Evolutionary conservation across 768 basidiomycete genomes (phyloP).

Genomic region (Crepidotus variabilis): DNA sequence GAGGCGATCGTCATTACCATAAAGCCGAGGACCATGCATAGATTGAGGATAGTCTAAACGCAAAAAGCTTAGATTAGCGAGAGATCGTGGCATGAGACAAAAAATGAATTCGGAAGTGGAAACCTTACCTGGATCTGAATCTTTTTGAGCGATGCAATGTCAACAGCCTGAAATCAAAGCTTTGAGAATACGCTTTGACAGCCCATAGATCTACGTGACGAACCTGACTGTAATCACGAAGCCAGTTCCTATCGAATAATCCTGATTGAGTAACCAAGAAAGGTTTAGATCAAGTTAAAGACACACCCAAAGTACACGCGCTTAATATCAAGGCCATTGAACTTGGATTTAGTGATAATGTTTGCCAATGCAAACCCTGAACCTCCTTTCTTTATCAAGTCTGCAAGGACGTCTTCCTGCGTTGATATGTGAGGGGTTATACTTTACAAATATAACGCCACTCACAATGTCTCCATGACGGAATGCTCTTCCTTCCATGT

Average conservation of each 20-base stretch:
- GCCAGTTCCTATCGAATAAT: slow-evolving; percentile 61
- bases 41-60: slow-evolving; percentile 75
- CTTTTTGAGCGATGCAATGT: slow-evolving; percentile 77
- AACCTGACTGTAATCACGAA: slow-evolving; percentile 84
- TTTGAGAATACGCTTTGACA: not conserved
- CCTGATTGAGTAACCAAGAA: slow-evolving; percentile 1
- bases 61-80: slow-evolving; percentile 2
- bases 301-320: slow-evolving; percentile 77
- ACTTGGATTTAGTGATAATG: slow-evolving; percentile 64
- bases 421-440: not conserved
- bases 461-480: slow-evolving; percentile 87
- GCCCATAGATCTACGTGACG: not conserved
- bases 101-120: not conserved
- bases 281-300: not conserved
- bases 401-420: slow-evolving; percentile 68
- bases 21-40: slow-evolving; percentile 90
- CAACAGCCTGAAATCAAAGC: slow-evolving; percentile 54
- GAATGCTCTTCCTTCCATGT: slow-evolving; percentile 82
- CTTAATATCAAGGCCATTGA: slow-evolving; percentile 77
- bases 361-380: slow-evolving; percentile 58
- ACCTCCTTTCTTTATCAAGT: slow-evolving; percentile 51
- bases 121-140: slow-evolving; percentile 58
- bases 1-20: slow-evolving; percentile 42
- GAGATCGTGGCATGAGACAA: slow-evolving; percentile 3
- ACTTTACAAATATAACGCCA: not conserved